Evolutionary conservation across 257 asterid species (phyloP).

Genomic region (Solanum tarapatanum): DNA sequence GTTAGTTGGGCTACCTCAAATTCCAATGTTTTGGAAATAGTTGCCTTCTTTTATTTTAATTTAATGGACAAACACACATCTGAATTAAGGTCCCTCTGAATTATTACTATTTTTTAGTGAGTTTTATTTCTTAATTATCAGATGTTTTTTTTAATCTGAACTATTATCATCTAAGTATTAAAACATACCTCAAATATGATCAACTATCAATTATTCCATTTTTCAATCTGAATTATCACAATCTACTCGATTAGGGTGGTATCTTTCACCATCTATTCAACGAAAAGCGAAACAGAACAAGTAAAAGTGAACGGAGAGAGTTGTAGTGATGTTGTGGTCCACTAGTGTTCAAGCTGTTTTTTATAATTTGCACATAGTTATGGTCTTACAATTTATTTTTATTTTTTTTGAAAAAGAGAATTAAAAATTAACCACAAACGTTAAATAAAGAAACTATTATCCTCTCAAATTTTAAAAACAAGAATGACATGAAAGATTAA

Average conservation of each 20-base stretch:
- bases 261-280: neutral
- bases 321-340: neutral
- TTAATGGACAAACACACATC: neutral
- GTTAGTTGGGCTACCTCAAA: neutral
- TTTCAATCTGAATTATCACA: neutral
- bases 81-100: too few relatives aligned
- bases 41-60: neutral
- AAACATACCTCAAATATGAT: neutral
- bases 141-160: accelerated
- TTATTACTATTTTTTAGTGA: neutral
- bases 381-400: neutral
- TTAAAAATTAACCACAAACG: neutral
- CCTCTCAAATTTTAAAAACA: neutral
- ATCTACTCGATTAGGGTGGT: accelerated
- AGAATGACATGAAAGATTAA: neutral
- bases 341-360: neutral
- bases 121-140: neutral
- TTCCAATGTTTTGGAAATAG: neutral
- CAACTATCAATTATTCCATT: neutral
- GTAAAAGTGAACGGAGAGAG: neutral
- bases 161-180: neutral
- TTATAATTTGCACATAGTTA: neutral
- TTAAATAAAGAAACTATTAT: neutral
- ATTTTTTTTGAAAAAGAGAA: neutral
- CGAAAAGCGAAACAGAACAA: neutral